Evolutionary conservation across 1,284 basidiomycete genomes (phyloP).

Genomic region (Fomitiporia mediterranea): DNA sequence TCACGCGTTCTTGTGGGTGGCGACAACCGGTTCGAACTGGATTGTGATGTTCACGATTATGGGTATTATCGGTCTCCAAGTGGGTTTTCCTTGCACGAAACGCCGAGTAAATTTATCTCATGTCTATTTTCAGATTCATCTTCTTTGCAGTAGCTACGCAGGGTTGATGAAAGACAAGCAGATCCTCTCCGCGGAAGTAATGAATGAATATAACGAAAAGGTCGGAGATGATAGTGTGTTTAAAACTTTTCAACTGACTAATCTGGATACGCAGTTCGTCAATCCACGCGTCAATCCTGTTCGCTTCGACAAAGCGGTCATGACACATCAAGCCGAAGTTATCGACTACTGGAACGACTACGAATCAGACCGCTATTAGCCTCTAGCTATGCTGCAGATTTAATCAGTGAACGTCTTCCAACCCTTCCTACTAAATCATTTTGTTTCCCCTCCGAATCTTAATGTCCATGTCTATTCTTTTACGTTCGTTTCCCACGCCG

Average conservation of each 20-base stretch:
- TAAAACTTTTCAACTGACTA: conserved; percentile 16
- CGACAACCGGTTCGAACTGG: conserved; percentile 68
- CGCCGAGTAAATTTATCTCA: too few relatives aligned
- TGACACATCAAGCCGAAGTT: conserved; percentile 80
- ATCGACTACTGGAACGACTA: conserved; percentile 45
- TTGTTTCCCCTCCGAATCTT: too few relatives aligned
- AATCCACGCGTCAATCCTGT: conserved; percentile 73
- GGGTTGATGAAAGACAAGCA: conserved; percentile 68
- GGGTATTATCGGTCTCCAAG: conserved; percentile 59
- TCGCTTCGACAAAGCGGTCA: conserved; percentile 71
- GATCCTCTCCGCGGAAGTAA: conserved; percentile 73
- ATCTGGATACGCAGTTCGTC: conserved; percentile 57
- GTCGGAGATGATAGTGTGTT: conserved; percentile 36
- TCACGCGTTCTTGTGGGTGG: conserved; percentile 68
- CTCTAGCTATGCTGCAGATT: too few relatives aligned
- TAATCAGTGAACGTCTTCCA: too few relatives aligned
- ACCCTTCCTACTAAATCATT: too few relatives aligned
- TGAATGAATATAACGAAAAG: conserved; percentile 82
- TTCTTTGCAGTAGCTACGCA: conserved; percentile 52
- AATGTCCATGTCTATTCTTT: too few relatives aligned
- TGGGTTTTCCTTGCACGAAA: conserved; percentile 26
- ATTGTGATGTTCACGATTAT: conserved; percentile 62
- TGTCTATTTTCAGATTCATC: conserved; percentile 39
- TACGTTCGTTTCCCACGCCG: too few relatives aligned
- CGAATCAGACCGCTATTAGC: background rate